Evolutionary conservation across 1,284 basidiomycete species (phyloP), one percentile per base, ranked within the genome.

Genomic region (Austroboletus novae-zelandiae): DNA sequence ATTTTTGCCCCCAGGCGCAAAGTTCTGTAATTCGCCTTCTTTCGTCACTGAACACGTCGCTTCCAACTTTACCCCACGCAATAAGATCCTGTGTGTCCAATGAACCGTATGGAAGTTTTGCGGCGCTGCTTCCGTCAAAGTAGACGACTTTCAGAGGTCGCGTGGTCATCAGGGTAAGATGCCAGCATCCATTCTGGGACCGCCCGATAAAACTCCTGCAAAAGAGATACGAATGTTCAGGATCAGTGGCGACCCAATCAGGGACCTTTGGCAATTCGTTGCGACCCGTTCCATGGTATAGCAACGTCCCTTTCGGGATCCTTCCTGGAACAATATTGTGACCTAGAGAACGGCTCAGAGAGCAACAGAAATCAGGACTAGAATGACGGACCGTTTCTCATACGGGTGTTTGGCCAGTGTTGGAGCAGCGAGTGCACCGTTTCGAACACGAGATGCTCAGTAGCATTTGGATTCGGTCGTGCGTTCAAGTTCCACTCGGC

Each of bases 321-420:
- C 40, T 65, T 9, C 69, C 76, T 0, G 71, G 72, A n/a, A 78
- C 69, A 20, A 79, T 61, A 31, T 58, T 71, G 51, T 78, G 77
- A 4, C 77, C 75, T 74, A 29, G 15, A 35, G 2, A 7, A 3
- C 14, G 14, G n/a, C 10, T 15, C 14, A 40, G 25, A 9, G 11
- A 30, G 18, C 39, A 14, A 34, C 13, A 0, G 2, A 36, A 10
- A 17, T 0, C 25, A 18, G 7, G 6, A 3, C 3, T 1, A 4
- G 0, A 4, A 14, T 3, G 10, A 1, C 58, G 32, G 47, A 72
- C 75, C 76, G 58, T 79, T 79, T 36, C 73, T 69, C 57, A 74
- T 74, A 9, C 72, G 67, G 1, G 75, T 76, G 50, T 80, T 78
- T 3, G 76, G 74, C 78, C 77, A 79, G 43, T 74, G 74, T 50